These are phyloP conservation scores for Schwanniomyces sp. DNA, from an alignment of 805 yeast genomes.

Conservation along the genomic window DNA sequence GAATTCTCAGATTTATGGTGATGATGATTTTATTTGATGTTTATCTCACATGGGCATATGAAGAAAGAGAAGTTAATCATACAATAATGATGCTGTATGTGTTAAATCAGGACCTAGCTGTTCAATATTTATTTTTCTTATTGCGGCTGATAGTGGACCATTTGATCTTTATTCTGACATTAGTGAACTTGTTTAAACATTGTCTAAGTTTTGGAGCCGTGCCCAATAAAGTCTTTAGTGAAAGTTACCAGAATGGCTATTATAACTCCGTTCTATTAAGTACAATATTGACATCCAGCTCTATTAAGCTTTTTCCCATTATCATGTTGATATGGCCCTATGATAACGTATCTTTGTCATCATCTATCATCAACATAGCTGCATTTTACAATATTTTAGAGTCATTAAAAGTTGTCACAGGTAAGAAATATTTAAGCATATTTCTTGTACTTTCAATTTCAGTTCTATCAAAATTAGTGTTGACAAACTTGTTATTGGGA, in stretches of 20 bases:
- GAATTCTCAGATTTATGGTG: constrained; percentile 47
- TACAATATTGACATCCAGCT: constrained; percentile 72
- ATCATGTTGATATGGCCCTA: constrained; percentile 97
- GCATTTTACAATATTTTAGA: constrained; percentile 67
- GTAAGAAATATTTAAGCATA: constrained; percentile 13
- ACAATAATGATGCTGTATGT: constrained; percentile 21
- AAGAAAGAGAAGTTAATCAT: constrained; percentile 56
- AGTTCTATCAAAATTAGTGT: constrained; percentile 10
- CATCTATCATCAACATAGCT: constrained; percentile 56
- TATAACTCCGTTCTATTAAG: constrained; percentile 52
- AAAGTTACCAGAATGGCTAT: constrained; percentile 32
- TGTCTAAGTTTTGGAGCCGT: constrained; percentile 14
- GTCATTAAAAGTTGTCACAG: constrained; percentile 36
- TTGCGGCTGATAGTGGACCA: constrained; percentile 51
- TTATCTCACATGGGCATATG: constrained; percentile 88
- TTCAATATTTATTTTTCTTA: constrained; percentile 60
- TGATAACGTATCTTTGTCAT: constrained; percentile 66
- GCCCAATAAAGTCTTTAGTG: constrained; percentile 12
- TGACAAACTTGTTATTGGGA: constrained; percentile 14
- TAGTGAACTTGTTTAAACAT: constrained; percentile 23
- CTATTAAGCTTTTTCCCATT: constrained; percentile 83
- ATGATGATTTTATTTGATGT: constrained; percentile 80
- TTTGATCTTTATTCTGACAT: constrained; percentile 34
- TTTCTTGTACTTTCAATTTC: constrained; percentile 15
- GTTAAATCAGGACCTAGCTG: constrained; percentile 32